Evolutionary conservation across 2,329 filamentous ascomycete genomes (phyloP), one percentile per base, ranked within the genome.

Genomic region (Alternaria metachromatica): DNA sequence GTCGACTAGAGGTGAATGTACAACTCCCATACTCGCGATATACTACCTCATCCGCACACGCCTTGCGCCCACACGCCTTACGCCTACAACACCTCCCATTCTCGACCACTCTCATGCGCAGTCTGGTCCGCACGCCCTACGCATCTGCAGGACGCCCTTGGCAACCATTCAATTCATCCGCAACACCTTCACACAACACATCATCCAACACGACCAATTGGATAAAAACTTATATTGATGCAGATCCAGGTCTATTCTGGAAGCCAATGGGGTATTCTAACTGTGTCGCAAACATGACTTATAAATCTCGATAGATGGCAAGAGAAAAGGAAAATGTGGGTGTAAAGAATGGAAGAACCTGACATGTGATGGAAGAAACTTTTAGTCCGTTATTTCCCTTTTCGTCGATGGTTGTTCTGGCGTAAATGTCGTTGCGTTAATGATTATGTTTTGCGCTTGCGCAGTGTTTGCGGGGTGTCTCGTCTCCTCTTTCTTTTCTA

Each of bases 341-440:
- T 53, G 49, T 53, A 53, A 41, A 53, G 49, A 53, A 53, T 53
- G 49, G 49, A 25, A 53, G 5, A 18, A 37, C 11, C 37, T 28
- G 30, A 53, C 49, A 53, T 53, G 30, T 53, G 30, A 53, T 53
- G 49, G 28, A 37, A 53, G 20, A 23, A 12, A 53, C 28, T 37
- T 53, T 53, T 53, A 9, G 20, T 23, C 30, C 49, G 33, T 53
- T 33, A 30, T 21, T 37, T 25, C 28, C 33, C 33, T 13, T 13
- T 18, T 60, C 57, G 49, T 60, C 26, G 41, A 54, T 60, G 18
- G 37, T 61, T 49, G 43, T 61, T 61, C 30, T 57, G 59, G 53
- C 59, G 59, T 61, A 51, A 61, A 58, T 61, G 54, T 61, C 59
- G 59, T 61, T 50, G 45, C 59, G 59, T 51, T 57, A 37, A 44